Percentiles rank a stretch among this genome's conserved stretches.
Evolutionary conservation across 2,329 filamentous ascomycete genomes (phyloP).

Genomic region (Trichoderma aggressivum): DNA sequence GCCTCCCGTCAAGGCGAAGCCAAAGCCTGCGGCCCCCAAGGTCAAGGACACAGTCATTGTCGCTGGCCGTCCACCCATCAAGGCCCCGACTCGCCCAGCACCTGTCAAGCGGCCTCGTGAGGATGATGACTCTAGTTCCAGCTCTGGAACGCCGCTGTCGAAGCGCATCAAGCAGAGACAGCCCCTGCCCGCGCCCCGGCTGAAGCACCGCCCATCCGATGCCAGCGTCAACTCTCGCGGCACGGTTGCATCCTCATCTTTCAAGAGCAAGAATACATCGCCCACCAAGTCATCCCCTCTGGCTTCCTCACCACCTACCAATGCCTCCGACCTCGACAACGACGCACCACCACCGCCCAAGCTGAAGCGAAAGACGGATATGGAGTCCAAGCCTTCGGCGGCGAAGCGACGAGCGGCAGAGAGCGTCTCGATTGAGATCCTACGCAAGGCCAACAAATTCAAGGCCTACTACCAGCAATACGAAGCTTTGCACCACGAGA

Average conservation of each 20-base stretch:
- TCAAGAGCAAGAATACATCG: conserved; percentile 53
- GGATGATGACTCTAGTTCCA: conserved; percentile 54
- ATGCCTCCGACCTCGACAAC: conserved; percentile 60
- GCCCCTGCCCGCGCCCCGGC: conserved; percentile 30
- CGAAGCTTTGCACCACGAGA: conserved; percentile 53
- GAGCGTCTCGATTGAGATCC: conserved; percentile 40
- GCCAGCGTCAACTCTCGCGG: conserved; percentile 43
- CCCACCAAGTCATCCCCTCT: conserved; percentile 62
- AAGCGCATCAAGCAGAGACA: conserved; percentile 55
- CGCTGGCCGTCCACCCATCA: conserved; percentile 33
- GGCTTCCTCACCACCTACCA: conserved; percentile 63
- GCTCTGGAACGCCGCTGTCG: conserved; percentile 55
- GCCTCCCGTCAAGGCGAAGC: conserved; percentile 29
- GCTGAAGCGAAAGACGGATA: conserved; percentile 46
- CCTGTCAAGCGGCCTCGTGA: conserved; percentile 52
- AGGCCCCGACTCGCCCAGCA: conserved; percentile 33
- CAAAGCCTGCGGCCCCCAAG: conserved; percentile 31
- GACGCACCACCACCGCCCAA: conserved; percentile 37
- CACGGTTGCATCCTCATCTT: conserved; percentile 36
- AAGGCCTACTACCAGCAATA: conserved; percentile 56
- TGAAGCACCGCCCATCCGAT: conserved; percentile 49
- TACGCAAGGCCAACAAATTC: conserved; percentile 54
- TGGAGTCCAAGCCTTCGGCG: conserved; percentile 24
- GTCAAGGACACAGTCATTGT: conserved; percentile 34
- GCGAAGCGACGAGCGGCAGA: conserved; percentile 32